Evolutionary conservation across 2,329 filamentous ascomycete genomes (phyloP), one percentile per base, ranked within the genome.

Genomic region (Monosporascus sp.): DNA sequence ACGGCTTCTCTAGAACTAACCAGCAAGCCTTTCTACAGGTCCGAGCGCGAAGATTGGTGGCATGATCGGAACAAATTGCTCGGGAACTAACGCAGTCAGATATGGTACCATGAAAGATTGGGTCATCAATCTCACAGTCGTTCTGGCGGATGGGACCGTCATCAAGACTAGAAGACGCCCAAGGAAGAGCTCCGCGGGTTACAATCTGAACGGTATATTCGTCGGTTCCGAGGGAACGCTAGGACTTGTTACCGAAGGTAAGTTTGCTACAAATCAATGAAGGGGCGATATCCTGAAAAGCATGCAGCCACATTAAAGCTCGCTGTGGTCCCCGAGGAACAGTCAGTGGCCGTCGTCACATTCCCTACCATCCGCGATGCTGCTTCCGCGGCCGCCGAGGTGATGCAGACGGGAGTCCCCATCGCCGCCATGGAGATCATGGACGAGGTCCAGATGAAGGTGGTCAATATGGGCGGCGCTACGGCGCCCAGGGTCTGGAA

Each of bases 81-180:
- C 84, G 14, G 89, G 89, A 2, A 93, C 89, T 0, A 92, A 91
- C 63, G 88, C 88, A 2, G 87, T 91, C 41, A 80, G 84, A 60
- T 93, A 93, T 64, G 89, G 89, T 7, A 92, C 89, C 0, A 93
- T 93, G 89, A 91, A 89, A 66, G 89, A 93, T 63, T 92, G 88
- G 88, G 87, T 93, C 26, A 84, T 93, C 64, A 91, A 91, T 63
- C 71, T 93, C 53, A 93, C 89, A 0, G 87, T 92, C 1, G 89
- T 93, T 1, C 78, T 93, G 28, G 85, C 89, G 9, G 88, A 93
- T 62, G 89, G 89, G 1, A 87, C 82, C 0, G 72, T 93, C 24
- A 87, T 93, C 72, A 93, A 92, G 74, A 93, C 89, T 0, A 79
- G 87, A 51, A 78, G 84, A 46, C 76, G 90, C n/a, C 89, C 89